A percentile compares a stretch with the other conserved stretches of the same genome.
Conservation (phyloP, 208 protist species). For the Crithidia bombi region DNA sequence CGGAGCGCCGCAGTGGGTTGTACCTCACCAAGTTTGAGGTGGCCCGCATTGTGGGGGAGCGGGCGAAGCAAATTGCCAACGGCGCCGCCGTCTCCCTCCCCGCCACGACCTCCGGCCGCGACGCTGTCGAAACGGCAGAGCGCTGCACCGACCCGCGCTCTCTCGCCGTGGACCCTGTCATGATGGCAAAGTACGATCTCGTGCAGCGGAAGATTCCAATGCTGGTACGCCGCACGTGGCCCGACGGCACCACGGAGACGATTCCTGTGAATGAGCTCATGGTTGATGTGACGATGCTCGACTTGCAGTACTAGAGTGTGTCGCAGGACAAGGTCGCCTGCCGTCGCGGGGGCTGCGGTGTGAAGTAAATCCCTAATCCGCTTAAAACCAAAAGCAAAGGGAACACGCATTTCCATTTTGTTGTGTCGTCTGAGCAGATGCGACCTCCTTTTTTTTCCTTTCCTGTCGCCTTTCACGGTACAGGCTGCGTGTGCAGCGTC, state of each 20-base stretch:
- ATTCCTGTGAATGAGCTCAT: conserved; percentile 83
- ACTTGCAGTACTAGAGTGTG: conserved; percentile 60
- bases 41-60: conserved; percentile 78
- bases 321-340: too few species aligned
- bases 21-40: conserved; percentile 91
- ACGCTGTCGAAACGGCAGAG: conserved; percentile 62
- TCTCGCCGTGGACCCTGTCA: conserved; percentile 78
- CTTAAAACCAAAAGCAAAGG: neutral
- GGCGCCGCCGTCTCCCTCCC: conserved; percentile 52
- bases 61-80: conserved; percentile 81
- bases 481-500: too few species aligned
- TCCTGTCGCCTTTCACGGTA: neutral
- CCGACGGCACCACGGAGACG: conserved; percentile 74
- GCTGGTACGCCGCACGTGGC: conserved; percentile 87
- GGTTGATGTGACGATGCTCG: conserved; percentile 68
- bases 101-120: conserved; percentile 26
- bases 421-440: neutral
- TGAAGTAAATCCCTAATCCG: conserved; percentile 3
- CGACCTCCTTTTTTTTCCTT: neutral
- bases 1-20: conserved; percentile 61
- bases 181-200: conserved; percentile 87
- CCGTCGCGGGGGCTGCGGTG: too few species aligned
- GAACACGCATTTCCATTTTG: neutral
- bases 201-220: conserved; percentile 74
- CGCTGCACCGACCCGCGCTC: conserved; percentile 73